Evolutionary conservation across 148 eudicot genomes (phyloP).

Genomic region (Arbutus unedo): DNA sequence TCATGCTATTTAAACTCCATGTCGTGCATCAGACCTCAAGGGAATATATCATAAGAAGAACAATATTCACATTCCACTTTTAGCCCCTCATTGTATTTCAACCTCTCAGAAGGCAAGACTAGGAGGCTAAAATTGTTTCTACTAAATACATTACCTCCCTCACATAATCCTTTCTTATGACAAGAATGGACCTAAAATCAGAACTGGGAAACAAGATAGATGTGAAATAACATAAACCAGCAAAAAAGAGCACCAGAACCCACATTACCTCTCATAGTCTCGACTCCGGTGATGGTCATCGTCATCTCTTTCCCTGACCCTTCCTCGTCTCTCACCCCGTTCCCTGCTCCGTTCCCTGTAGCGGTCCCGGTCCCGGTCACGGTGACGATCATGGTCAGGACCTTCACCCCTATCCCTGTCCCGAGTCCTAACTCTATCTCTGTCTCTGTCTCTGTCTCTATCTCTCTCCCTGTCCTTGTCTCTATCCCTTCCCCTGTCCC

Average conservation of each 20-base stretch:
- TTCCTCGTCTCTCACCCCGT: slow-evolving; percentile 67
- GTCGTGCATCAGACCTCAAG: not conserved
- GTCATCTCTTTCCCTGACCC: slow-evolving; percentile 65
- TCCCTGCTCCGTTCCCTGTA: slow-evolving; percentile 51
- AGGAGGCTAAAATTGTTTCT: not conserved
- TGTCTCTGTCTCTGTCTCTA: slow-evolving; percentile 34
- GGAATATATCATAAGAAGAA: too few relatives aligned
- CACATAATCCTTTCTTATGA: not conserved
- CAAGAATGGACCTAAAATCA: not conserved
- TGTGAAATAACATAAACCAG: not conserved
- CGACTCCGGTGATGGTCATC: slow-evolving; percentile 57
- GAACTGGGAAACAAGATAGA: not conserved
- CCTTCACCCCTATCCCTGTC: slow-evolving; percentile 39
- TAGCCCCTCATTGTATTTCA: not conserved
- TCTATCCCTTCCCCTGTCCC: slow-evolving; percentile 37
- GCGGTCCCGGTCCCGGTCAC: slow-evolving; percentile 31
- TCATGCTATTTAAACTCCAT: not conserved
- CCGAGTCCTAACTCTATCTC: slow-evolving; percentile 21
- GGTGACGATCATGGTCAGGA: not conserved
- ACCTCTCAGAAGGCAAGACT: not conserved
- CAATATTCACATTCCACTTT: not conserved
- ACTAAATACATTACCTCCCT: not conserved
- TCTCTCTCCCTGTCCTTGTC: slow-evolving; percentile 34
- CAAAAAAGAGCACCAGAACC: not conserved
- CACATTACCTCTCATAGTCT: slow-evolving; percentile 55